Evolutionary conservation across 2,329 filamentous ascomycete species (phyloP).

Genomic region (Xylaria sp.): DNA sequence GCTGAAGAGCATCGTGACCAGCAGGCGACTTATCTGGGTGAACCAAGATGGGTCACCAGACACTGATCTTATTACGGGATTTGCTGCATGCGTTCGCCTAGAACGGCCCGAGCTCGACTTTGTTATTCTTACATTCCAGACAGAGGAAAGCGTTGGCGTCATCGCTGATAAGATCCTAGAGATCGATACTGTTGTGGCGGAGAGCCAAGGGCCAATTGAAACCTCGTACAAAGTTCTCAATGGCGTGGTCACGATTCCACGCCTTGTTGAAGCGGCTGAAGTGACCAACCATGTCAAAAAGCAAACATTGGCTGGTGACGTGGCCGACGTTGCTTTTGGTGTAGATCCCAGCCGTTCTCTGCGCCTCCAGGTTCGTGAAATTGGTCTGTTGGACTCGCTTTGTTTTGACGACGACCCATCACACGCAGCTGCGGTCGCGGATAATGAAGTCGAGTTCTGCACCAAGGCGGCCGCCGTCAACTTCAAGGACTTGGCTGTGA

Average conservation of each 20-base stretch:
- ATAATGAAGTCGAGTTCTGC: constrained; percentile 32
- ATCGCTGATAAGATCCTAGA: constrained; percentile 8
- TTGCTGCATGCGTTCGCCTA: constrained; percentile 11
- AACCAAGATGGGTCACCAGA: constrained; percentile 14
- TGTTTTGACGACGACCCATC: constrained; percentile 30
- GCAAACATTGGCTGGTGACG: not conserved
- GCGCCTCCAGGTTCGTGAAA: constrained; percentile 15
- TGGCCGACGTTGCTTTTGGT: constrained; percentile 5
- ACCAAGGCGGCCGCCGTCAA: constrained; percentile 25
- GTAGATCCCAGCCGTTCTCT: constrained; percentile 7
- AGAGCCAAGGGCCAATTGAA: constrained; percentile 1
- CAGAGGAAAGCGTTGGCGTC: not conserved
- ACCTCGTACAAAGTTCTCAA: constrained; percentile 1
- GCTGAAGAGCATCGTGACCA: constrained; percentile 10
- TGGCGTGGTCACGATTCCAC: constrained; percentile 4
- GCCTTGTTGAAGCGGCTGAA: not conserved
- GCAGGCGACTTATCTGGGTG: constrained; percentile 17
- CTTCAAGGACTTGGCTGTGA: constrained; percentile 23
- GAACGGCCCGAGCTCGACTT: constrained; percentile 14
- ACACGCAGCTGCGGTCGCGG: not conserved
- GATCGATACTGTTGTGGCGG: not conserved
- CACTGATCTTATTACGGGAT: constrained; percentile 16
- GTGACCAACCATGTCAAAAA: constrained; percentile 14
- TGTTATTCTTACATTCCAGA: constrained; percentile 11
- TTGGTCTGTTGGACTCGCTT: constrained; percentile 29